These are phyloP conservation scores for Sclerotinia minor DNA, from an alignment of 2,329 filamentous ascomycete species.

Conservation along the genomic window DNA sequence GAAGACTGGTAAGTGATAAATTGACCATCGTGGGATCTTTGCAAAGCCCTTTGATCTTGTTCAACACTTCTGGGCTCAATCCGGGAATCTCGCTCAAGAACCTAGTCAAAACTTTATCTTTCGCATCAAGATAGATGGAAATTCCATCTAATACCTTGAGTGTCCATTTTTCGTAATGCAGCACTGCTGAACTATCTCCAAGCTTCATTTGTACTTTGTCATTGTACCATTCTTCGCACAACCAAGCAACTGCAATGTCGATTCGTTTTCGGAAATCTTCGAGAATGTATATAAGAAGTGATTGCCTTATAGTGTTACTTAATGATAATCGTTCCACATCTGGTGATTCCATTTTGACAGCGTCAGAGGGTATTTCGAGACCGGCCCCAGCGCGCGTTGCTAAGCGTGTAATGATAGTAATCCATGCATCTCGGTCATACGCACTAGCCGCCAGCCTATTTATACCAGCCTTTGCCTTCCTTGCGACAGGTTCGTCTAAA, in stretches of 20 bases:
- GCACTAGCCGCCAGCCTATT: slow-evolving; percentile 80
- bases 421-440: slow-evolving; percentile 86
- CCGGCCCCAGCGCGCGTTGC: slow-evolving; percentile 76
- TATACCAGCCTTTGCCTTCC: slow-evolving; percentile 71
- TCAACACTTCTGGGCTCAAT: slow-evolving; percentile 69
- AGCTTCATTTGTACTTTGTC: slow-evolving; percentile 61
- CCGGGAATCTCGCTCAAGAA: slow-evolving; percentile 91
- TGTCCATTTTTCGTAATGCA: slow-evolving; percentile 78
- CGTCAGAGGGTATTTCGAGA: slow-evolving; percentile 55
- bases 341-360: slow-evolving; percentile 58
- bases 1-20: slow-evolving; percentile 62
- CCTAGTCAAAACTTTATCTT: slow-evolving; percentile 85
- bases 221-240: slow-evolving; percentile 98
- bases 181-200: slow-evolving; percentile 48
- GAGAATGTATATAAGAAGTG: slow-evolving; percentile 80
- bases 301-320: slow-evolving; percentile 72
- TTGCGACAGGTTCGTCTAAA: slow-evolving; percentile 63
- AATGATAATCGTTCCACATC: slow-evolving; percentile 49
- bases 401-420: slow-evolving; percentile 80
- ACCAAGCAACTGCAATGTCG: slow-evolving; percentile 87
- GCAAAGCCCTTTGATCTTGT: slow-evolving; percentile 68
- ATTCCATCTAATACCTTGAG: slow-evolving; percentile 85
- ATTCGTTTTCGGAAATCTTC: slow-evolving; percentile 90
- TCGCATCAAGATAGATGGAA: slow-evolving; percentile 83
- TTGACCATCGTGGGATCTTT: slow-evolving; percentile 65